These are phyloP conservation scores for Aspergillus eucalypticola DNA, from an alignment of 2,329 filamentous ascomycete genomes.

Conservation along the genomic window DNA sequence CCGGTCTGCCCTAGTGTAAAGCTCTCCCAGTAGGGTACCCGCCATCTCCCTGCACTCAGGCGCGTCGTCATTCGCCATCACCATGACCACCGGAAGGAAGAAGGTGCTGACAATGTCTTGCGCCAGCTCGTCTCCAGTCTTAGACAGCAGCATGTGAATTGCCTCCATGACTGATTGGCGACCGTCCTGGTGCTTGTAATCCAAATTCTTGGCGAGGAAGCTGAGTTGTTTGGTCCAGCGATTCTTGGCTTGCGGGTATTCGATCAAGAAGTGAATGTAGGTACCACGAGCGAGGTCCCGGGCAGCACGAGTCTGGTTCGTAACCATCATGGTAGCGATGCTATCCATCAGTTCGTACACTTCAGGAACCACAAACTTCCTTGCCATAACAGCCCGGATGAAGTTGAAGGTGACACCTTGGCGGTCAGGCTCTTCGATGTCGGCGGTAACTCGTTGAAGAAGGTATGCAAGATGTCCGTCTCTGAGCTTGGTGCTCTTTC, in stretches of 20 bases:
- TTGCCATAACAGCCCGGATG: conserved; percentile 79
- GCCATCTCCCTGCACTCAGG: conserved; percentile 82
- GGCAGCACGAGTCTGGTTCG: conserved; percentile 85
- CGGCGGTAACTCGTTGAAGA: conserved; percentile 77
- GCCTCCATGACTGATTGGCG: conserved; percentile 92
- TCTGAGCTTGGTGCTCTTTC: conserved; percentile 72
- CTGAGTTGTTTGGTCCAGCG: conserved; percentile 85
- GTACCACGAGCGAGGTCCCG: conserved; percentile 84
- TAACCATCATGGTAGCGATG: conserved; percentile 90
- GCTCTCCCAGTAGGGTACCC: conserved; percentile 73
- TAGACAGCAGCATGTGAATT: conserved; percentile 79
- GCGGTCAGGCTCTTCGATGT: conserved; percentile 88
- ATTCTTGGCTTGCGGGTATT: conserved; percentile 89
- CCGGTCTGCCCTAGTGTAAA: conserved; percentile 75
- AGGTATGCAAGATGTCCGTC: conserved; percentile 81
- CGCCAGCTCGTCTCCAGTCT: conserved; percentile 77
- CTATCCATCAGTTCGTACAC: conserved; percentile 92
- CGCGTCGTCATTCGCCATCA: conserved; percentile 85
- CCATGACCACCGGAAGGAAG: conserved; percentile 82
- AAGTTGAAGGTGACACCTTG: conserved; percentile 96
- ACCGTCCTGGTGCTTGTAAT: conserved; percentile 85
- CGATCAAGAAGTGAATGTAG: conserved; percentile 90
- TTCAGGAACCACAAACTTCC: conserved; percentile 79
- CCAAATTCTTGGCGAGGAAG: conserved; percentile 86
- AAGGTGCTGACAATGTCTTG: conserved; percentile 79